These are phyloP conservation scores for Roridomyces roridus DNA, from an alignment of 768 basidiomycete species.

Conservation along the genomic window DNA sequence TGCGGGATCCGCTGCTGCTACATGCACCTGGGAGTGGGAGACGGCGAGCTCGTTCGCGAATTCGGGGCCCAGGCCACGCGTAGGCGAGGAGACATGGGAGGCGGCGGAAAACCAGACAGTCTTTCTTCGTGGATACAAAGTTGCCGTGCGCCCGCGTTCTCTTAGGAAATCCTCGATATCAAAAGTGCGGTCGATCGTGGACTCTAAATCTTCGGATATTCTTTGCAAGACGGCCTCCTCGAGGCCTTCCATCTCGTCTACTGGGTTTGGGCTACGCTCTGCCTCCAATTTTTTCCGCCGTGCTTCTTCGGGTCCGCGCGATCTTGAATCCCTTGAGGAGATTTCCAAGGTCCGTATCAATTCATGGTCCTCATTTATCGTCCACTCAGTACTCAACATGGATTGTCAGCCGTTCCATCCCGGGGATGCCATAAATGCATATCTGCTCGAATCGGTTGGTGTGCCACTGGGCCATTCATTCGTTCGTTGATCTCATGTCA, in stretches of 20 bases:
- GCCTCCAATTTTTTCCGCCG: not conserved
- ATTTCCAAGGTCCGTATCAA: not conserved
- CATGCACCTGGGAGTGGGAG: conserved; percentile 18
- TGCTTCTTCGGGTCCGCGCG: not conserved
- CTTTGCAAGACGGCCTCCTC: not conserved
- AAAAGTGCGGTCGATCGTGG: conserved; percentile 1
- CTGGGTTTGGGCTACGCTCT: not conserved
- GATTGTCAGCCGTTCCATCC: conserved; percentile 5
- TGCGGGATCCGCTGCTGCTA: not conserved
- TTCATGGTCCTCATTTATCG: too few species aligned
- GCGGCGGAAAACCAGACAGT: conserved; percentile 19
- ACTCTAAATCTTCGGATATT: not conserved
- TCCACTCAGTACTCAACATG: not conserved
- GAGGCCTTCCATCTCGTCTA: not conserved
- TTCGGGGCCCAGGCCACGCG: not conserved
- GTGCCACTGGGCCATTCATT: not conserved
- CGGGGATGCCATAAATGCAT: not conserved
- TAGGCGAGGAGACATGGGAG: not conserved
- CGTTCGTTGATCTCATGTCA: not conserved
- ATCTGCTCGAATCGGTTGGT: conserved; percentile 8
- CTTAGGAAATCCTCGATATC: not conserved
- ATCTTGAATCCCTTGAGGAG: not conserved
- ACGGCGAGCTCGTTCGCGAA: conserved; percentile 5
- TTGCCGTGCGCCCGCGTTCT: not conserved
- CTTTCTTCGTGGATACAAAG: conserved; percentile 22